Evolutionary conservation across 75 land plant genomes (phyloP).

Genomic region (Sequoia sempervirens): DNA sequence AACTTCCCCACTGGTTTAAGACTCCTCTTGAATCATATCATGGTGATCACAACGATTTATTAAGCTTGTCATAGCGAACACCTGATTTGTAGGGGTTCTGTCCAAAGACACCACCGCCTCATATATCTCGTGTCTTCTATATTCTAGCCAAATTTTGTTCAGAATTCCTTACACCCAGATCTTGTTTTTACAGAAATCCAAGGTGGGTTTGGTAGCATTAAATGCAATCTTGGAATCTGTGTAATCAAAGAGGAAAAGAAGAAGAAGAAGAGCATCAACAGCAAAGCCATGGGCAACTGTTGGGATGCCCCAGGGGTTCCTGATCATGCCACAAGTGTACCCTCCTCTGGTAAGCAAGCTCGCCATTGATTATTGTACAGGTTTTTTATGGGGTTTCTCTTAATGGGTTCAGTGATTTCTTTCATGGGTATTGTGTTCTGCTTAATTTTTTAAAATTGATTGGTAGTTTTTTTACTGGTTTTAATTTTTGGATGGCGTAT

Average conservation of each 20-base stretch:
- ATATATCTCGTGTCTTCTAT: not conserved
- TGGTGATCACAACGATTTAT: not conserved
- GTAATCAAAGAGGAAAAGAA: not conserved
- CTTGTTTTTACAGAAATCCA: not conserved
- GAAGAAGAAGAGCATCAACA: not conserved
- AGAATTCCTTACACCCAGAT: not conserved
- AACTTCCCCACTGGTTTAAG: not conserved
- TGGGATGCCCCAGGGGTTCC: constrained; percentile 19
- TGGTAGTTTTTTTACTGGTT: not conserved
- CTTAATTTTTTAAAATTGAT: not conserved
- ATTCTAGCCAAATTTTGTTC: not conserved
- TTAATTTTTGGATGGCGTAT: not conserved
- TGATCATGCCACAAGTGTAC: not conserved
- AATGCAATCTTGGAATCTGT: not conserved
- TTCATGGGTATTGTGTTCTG: not conserved
- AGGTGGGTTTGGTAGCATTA: not conserved
- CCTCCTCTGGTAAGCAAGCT: not conserved
- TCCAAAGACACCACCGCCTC: not conserved
- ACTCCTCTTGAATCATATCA: not conserved
- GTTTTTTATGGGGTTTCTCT: not conserved
- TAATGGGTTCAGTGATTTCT: not conserved
- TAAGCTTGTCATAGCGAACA: too few species aligned
- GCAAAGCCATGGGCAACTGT: constrained; percentile 31
- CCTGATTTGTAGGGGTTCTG: not conserved
- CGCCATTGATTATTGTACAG: not conserved